Evolutionary conservation across 2,329 filamentous ascomycete genomes (phyloP).

Genomic region (Zalaria sp.): DNA sequence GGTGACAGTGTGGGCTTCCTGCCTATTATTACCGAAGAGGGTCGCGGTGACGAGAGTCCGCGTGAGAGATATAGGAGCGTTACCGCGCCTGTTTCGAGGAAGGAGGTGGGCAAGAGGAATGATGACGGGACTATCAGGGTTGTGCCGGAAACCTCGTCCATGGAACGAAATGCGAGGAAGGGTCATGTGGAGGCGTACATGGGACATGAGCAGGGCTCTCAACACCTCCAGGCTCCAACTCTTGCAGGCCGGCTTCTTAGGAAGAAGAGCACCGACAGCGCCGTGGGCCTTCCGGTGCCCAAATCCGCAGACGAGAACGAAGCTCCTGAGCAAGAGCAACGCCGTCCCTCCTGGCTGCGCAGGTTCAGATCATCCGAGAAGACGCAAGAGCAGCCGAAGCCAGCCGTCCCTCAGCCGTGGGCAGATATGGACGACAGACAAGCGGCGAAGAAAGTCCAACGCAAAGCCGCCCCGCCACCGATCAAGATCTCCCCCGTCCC

Average conservation of each 20-base stretch:
- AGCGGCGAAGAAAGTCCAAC: constrained; percentile 7
- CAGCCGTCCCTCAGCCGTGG: constrained; percentile 2
- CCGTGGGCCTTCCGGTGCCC: constrained; percentile 5
- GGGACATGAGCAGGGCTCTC: constrained; percentile 1
- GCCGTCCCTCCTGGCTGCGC: constrained; percentile 33
- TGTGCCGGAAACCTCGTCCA: constrained; percentile 24
- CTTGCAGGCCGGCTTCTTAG: constrained; percentile 3
- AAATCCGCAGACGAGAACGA: constrained; percentile 9
- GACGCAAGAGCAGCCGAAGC: neutral
- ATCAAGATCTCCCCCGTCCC: constrained; percentile 5
- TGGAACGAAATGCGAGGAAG: neutral
- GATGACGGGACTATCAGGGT: constrained; percentile 39
- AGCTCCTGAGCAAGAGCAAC: constrained; percentile 16
- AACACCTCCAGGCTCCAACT: constrained; percentile 5
- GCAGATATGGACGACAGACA: constrained; percentile 4
- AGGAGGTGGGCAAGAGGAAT: constrained; percentile 12
- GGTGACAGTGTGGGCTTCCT: constrained; percentile 21
- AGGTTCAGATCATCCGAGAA: constrained; percentile 5
- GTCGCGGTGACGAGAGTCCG: constrained; percentile 18
- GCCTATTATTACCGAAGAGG: constrained; percentile 39
- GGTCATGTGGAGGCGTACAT: no score
- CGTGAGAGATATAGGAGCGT: constrained; percentile 25
- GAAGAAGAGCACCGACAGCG: constrained; percentile 8
- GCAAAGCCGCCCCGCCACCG: constrained; percentile 16
- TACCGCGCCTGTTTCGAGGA: constrained; percentile 24